These are phyloP conservation scores for Aspergillus tamarii DNA, from an alignment of 2,329 filamentous ascomycete species.

Conservation along the genomic window DNA sequence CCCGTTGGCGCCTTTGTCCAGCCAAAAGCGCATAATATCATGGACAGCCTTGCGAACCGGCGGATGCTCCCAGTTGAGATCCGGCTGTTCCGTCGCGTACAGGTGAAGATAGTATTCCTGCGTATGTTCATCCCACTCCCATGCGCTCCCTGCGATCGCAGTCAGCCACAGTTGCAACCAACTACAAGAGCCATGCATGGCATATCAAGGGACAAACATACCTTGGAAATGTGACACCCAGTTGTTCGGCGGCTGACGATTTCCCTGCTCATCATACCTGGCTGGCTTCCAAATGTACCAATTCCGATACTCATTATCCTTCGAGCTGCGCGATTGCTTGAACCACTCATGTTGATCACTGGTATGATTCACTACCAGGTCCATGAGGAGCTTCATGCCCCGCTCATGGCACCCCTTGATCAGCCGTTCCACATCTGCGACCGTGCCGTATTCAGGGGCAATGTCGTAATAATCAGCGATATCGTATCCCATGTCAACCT, in stretches of 20 bases:
- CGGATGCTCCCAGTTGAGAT: slow-evolving; percentile 82
- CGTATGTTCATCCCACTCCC: slow-evolving; percentile 70
- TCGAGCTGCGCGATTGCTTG: slow-evolving; percentile 64
- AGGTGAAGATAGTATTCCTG: slow-evolving; percentile 77
- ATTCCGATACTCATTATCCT: slow-evolving; percentile 65
- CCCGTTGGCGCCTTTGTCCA: slow-evolving; percentile 71
- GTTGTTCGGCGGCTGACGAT: slow-evolving; percentile 72
- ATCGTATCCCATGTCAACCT: slow-evolving; percentile 59
- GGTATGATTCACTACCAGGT: slow-evolving; percentile 79
- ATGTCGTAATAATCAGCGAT: slow-evolving; percentile 67
- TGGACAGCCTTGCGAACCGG: slow-evolving; percentile 71
- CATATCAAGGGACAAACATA: slow-evolving; percentile 14
- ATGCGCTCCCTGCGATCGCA: slow-evolving; percentile 20
- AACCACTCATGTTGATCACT: slow-evolving; percentile 75
- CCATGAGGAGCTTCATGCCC: slow-evolving; percentile 72
- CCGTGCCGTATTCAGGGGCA: slow-evolving; percentile 66
- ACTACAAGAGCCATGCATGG: rapidly evolving
- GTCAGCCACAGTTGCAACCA: neutral
- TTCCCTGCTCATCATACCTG: slow-evolving; percentile 58
- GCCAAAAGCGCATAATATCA: slow-evolving; percentile 76
- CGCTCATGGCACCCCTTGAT: slow-evolving; percentile 63
- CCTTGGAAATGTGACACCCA: slow-evolving; percentile 52
- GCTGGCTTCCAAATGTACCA: slow-evolving; percentile 67
- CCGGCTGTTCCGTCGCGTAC: slow-evolving; percentile 75
- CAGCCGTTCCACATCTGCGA: slow-evolving; percentile 66